Base-by-base conservation (phyloP, 306 rosid genomes). In the Fragaria ananassa region DNA sequence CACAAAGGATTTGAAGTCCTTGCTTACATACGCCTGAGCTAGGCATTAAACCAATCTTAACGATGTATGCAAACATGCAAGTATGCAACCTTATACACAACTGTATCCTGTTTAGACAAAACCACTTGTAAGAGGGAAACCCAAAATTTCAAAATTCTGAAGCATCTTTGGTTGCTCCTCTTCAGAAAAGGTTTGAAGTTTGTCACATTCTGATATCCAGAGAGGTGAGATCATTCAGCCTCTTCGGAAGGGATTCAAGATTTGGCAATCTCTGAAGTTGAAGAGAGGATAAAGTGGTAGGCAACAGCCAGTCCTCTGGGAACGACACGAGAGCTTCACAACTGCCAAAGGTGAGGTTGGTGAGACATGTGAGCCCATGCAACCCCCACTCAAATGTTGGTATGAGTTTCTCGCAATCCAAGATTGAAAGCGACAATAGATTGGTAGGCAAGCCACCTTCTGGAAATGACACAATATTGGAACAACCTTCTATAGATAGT, bases 381-480 rank as follows among this genome's bases (percentile, higher is more conserved):
- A 82, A 50, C 19, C 85, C 80, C 85, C 80, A 82, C 47, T 78
- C 56, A 4, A 68, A 78, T 42, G 86, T 74, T 29, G 86, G 86
- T 72, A 17, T 34, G 45, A 82, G 76, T 44, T 75, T 70, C 68
- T 70, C 78, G 10, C 80, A 82, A 50, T 78, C 80, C 61, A 78
- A 34, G 19, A 78, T 37, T 1, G 75, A 74, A 51, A 82, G 74
- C 1, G 80, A 82, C 19, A 23, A 2, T 31, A 82, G 80, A 65
- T 78, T 82, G 53, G 71, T 57, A 0, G 86, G 86, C 42, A 82
- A 56, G 3, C 86, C 86, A 34, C 70, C 86, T 4, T 53, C 64
- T 17, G 83, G 80, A 72, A 74, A 68, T 42, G 79, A 78, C 35
- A 31, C 29, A 29, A 78, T 61, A 50, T 58, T 74, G 23, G 65